Conservation (phyloP, 2,329 filamentous ascomycete genomes). For the Diaporthe aspalathi region DNA sequence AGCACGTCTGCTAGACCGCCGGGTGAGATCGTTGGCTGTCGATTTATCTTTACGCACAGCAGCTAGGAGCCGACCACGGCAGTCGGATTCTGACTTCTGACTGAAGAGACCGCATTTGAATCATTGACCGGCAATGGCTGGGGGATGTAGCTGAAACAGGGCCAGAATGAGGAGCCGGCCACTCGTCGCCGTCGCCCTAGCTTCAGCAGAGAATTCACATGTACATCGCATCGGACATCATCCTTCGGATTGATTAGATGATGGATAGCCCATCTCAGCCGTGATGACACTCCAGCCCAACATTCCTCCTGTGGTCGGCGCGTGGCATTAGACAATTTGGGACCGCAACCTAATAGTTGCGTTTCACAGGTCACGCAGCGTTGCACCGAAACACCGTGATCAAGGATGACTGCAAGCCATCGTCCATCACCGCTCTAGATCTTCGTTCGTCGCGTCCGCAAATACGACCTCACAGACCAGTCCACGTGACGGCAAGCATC, state of each 20-base stretch:
- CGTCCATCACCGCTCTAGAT: constrained; percentile 30
- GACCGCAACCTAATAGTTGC: constrained; percentile 20
- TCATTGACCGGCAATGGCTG: constrained; percentile 6
- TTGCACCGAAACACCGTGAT: constrained; percentile 31
- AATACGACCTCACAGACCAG: constrained; percentile 20
- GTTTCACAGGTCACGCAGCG: constrained; percentile 27
- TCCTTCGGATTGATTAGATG: constrained; percentile 16
- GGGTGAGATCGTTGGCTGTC: background rate
- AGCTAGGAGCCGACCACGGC: constrained; percentile 12
- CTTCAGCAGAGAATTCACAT: constrained; percentile 21
- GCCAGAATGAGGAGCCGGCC: background rate
- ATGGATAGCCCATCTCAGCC: constrained; percentile 9
- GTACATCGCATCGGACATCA: constrained; percentile 28
- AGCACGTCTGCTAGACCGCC: constrained; percentile 25
- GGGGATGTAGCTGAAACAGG: constrained; percentile 26
- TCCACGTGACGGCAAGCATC: constrained; percentile 33
- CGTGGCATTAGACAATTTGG: constrained; percentile 14
- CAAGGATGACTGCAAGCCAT: constrained; percentile 30
- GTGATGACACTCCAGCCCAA: constrained; percentile 7
- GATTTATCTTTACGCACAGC: background rate
- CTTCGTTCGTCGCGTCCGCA: constrained; percentile 26
- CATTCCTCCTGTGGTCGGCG: background rate
- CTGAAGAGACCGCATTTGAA: background rate
- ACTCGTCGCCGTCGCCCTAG: constrained; percentile 8
- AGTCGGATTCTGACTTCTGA: background rate